Evolutionary conservation across 805 yeast genomes (phyloP), one percentile per base, ranked within the genome.

Genomic region (Candida xiaguanensis): DNA sequence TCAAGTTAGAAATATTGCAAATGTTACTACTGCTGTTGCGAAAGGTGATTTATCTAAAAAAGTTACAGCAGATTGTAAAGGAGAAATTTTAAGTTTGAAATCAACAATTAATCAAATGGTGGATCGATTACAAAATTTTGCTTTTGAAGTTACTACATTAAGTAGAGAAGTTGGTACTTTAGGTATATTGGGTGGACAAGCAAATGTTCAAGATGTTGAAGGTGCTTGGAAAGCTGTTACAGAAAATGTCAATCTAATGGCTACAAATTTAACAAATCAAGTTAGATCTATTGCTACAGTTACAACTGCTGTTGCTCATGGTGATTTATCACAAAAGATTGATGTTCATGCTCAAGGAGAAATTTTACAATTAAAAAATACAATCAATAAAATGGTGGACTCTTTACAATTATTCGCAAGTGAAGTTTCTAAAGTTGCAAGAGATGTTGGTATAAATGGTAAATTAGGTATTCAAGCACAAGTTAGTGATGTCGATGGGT

Each of bases 311-410:
- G 95, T 87, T 31, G 95, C 95, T 1, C 85, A 84, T 58, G 95
- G 95, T 53, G 95, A 87, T 56, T 70, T 87, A 48, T 78, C 85
- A 3, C 90, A 83, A 54, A 87, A 87, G 61, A 87, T 87, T 61
- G 86, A 78, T 46, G 95, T 87, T 18, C 91, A 82, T 52, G 95
- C 95, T 8, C 91, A 86, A 58, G 95, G 95, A 39, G 95, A 87
- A 56, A 86, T 87, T 50, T 71, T 87, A 50, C 93, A 89, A 46
- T 74, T 87, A 61, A 87, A 87, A 55, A 76, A 82, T 45, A 87
- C 96, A 6, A 87, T 87, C 63, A 87, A 87, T 60, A 85, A 85
- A 68, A 87, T 87, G 96, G 95, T 87, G 71, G 95, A 87, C 58
- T 80, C 93, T 32, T 75, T 87, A 53, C 93, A 85, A 58, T 80